Evolutionary conservation across 805 yeast genomes (phyloP).

Genomic region (Pichia occidentalis): DNA sequence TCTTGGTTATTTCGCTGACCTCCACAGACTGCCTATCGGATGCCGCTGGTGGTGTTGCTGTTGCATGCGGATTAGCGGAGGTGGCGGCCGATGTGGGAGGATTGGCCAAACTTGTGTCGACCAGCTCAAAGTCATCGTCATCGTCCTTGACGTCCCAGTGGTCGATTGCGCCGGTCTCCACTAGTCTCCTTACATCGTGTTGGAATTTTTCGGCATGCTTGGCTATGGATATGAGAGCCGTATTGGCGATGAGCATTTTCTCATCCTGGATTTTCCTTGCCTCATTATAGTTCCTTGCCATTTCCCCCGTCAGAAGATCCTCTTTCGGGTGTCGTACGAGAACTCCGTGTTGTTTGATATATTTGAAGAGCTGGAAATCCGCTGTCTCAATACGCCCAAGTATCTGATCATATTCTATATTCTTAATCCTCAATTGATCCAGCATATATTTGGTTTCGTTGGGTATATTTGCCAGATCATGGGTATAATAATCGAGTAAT

Average conservation of each 20-base stretch:
- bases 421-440: constrained; percentile 71
- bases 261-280: constrained; percentile 64
- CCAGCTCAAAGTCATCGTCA: constrained; percentile 32
- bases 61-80: no score
- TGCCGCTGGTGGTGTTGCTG: not conserved
- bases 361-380: constrained; percentile 78
- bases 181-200: constrained; percentile 67
- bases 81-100: no score
- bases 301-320: constrained; percentile 53
- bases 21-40: not conserved
- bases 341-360: constrained; percentile 77
- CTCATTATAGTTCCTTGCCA: constrained; percentile 58
- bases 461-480: constrained; percentile 68
- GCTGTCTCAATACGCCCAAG: constrained; percentile 60
- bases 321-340: constrained; percentile 78
- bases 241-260: constrained; percentile 72
- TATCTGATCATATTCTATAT: constrained; percentile 56
- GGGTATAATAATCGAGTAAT: constrained; percentile 60
- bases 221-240: constrained; percentile 70
- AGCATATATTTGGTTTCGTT: constrained; percentile 76
- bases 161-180: constrained; percentile 65
- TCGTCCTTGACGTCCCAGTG: constrained; percentile 42
- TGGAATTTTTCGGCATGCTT: constrained; percentile 72
- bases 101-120: not conserved
- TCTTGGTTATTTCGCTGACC: constrained; percentile 1